Percentiles rank a stretch among this genome's conserved stretches.
These are phyloP conservation scores for Asterionellopsis glacialis DNA, from an alignment of 108 stramenopile species.

Conservation along the genomic window DNA sequence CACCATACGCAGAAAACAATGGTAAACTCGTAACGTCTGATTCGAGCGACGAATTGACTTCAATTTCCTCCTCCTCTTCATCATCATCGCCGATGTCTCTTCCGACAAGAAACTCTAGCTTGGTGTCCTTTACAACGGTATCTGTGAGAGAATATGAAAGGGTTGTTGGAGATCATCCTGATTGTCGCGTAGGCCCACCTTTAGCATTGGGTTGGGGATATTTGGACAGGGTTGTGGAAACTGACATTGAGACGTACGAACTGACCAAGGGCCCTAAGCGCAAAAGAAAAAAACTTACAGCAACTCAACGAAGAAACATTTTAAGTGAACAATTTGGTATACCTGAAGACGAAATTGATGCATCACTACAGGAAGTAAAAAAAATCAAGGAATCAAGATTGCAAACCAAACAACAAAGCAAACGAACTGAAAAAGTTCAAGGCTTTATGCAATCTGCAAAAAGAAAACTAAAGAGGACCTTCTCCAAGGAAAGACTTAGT, in stretches of 20 bases:
- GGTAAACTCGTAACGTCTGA: too few relatives aligned
- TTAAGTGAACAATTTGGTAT: slow-evolving; percentile 28
- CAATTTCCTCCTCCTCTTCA: too few relatives aligned
- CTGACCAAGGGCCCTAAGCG: slow-evolving; percentile 19
- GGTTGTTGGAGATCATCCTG: slow-evolving; percentile 54
- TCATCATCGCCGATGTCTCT: too few relatives aligned
- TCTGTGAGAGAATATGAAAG: slow-evolving; percentile 45
- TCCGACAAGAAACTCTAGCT: not conserved
- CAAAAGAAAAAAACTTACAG: slow-evolving; percentile 17
- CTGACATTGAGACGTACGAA: slow-evolving; percentile 48
- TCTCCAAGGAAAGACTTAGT: slow-evolving; percentile 1
- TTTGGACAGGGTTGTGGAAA: slow-evolving; percentile 19
- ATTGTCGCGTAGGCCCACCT: slow-evolving; percentile 46
- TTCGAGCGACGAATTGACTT: too few relatives aligned
- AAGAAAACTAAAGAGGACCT: slow-evolving; percentile 7
- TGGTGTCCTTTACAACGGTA: slow-evolving; percentile 30
- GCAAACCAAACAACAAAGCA: slow-evolving; percentile 10
- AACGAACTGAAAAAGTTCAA: slow-evolving; percentile 15
- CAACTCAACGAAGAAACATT: slow-evolving; percentile 45
- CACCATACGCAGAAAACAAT: too few relatives aligned
- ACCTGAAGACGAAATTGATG: slow-evolving; percentile 30
- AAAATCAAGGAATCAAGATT: slow-evolving; percentile 20
- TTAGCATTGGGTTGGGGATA: slow-evolving; percentile 54
- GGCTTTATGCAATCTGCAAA: slow-evolving; percentile 1
- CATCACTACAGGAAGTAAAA: slow-evolving; percentile 35